Percentiles rank a stretch among this genome's conserved stretches.
phyloP scores from a whole-genome alignment of 768 basidiomycete genomes.

The Strobilomyces dryophilus region DNA sequence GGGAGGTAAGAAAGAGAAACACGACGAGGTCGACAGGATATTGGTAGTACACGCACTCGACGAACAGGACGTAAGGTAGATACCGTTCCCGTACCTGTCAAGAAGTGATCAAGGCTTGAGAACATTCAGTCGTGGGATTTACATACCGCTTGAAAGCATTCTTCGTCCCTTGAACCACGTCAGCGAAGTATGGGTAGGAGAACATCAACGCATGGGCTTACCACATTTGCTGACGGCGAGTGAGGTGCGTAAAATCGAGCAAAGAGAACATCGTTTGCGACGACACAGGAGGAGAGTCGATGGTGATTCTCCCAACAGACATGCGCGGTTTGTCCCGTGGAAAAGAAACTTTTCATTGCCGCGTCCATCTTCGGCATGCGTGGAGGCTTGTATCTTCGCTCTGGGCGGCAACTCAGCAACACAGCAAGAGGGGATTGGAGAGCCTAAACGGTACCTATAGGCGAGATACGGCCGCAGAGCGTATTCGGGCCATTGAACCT shows the following conservation, averaged over 20 bases:
- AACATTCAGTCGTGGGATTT: not conserved
- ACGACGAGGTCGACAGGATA: not conserved
- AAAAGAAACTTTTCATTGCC: conserved; percentile 13
- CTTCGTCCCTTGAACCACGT: conserved; percentile 7
- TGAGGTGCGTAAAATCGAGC: conserved; percentile 10
- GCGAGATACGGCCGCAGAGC: conserved; percentile 8
- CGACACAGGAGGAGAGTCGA: conserved; percentile 6
- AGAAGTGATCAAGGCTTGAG: not conserved
- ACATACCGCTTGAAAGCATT: conserved; percentile 16
- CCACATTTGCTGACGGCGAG: conserved; percentile 12
- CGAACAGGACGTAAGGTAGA: conserved; percentile 13
- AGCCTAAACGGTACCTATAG: conserved; percentile 5
- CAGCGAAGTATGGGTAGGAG: not conserved
- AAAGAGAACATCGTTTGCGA: conserved; percentile 10
- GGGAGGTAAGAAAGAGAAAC: conserved; percentile 3
- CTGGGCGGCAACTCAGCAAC: not conserved
- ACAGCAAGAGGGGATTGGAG: not conserved
- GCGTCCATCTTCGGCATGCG: not conserved
- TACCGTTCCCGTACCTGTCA: conserved; percentile 12
- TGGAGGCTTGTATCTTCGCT: conserved; percentile 5
- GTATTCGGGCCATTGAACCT: conserved; percentile 10
- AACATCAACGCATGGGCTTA: not conserved
- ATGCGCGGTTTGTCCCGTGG: conserved; percentile 15
- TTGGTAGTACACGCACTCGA: conserved; percentile 8
- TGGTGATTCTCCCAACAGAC: conserved; percentile 10